These are phyloP conservation scores for Puccinia hordei DNA, from an alignment of 1,284 basidiomycete species.

Conservation along the genomic window DNA sequence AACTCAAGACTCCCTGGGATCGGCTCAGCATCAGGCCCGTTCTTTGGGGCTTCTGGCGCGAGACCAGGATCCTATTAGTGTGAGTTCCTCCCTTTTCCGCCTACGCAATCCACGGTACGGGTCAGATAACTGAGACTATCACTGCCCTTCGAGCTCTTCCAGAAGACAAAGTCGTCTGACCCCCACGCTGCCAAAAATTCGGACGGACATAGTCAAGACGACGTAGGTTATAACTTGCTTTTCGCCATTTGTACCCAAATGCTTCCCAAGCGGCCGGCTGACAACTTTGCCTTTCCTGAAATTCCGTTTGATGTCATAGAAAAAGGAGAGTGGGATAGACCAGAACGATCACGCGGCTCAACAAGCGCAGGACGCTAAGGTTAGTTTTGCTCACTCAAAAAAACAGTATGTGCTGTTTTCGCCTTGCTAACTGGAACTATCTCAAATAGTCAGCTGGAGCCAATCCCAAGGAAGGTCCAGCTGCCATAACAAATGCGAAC, in stretches of 20 bases:
- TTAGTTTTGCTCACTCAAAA: too few relatives aligned
- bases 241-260: too few relatives aligned
- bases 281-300: too few relatives aligned
- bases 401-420: too few relatives aligned
- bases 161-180: not conserved
- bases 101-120: not conserved
- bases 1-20: not conserved
- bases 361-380: not conserved
- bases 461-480: not conserved
- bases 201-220: not conserved
- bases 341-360: not conserved
- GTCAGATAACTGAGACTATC: not conserved
- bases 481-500: not conserved
- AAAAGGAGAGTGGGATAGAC: not conserved
- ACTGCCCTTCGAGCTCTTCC: not conserved
- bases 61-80: not conserved
- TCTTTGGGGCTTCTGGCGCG: not conserved
- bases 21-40: not conserved
- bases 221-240: too few relatives aligned
- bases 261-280: too few relatives aligned
- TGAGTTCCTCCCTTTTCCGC: not conserved
- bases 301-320: not conserved
- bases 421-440: not conserved
- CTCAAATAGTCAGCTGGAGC: not conserved
- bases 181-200: not conserved